Evolutionary conservation across 2,329 filamentous ascomycete species (phyloP).

Genomic region (Tolypocladium inflatum): DNA sequence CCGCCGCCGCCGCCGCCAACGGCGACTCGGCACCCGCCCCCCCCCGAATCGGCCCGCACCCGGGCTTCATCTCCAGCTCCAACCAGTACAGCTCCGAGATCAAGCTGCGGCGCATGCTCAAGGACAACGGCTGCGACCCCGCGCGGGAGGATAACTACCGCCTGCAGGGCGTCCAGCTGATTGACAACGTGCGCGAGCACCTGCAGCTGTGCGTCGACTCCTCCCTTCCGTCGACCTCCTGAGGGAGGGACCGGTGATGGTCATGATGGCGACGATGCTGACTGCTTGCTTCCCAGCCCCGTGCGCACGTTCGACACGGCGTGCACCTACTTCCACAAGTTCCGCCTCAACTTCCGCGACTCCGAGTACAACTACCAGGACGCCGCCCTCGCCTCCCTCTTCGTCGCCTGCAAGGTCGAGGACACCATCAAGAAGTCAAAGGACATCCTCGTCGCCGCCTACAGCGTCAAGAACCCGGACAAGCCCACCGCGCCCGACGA

Average conservation of each 20-base stretch:
- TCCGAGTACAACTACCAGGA: constrained; percentile 80
- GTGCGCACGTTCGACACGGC: constrained; percentile 89
- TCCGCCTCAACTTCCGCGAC: constrained; percentile 77
- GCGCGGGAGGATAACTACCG: constrained; percentile 72
- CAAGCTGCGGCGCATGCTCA: constrained; percentile 64
- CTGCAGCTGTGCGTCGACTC: constrained; percentile 61
- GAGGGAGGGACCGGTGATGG: too few relatives aligned
- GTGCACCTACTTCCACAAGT: constrained; percentile 87
- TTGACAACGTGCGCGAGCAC: constrained; percentile 72
- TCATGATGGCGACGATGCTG: background rate
- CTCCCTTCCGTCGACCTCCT: constrained; percentile 1
- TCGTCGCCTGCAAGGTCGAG: constrained; percentile 94
- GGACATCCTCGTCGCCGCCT: constrained; percentile 83
- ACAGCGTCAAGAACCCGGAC: constrained; percentile 67
- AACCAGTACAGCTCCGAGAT: constrained; percentile 76
- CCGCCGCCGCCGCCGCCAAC: constrained; percentile 2
- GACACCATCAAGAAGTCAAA: constrained; percentile 95
- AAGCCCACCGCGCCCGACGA: constrained; percentile 72
- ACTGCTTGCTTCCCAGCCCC: constrained; percentile 49
- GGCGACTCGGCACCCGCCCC: constrained; percentile 4
- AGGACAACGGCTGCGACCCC: constrained; percentile 60
- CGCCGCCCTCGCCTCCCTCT: constrained; percentile 77
- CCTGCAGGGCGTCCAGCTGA: constrained; percentile 79
- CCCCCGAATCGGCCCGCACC: constrained; percentile 27
- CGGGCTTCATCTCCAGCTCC: constrained; percentile 38